Percentiles rank a stretch among this genome's conserved stretches.
Evolutionary conservation across 176 grass and related monocot genomes (phyloP).

Genomic region (Zea luxurians): DNA sequence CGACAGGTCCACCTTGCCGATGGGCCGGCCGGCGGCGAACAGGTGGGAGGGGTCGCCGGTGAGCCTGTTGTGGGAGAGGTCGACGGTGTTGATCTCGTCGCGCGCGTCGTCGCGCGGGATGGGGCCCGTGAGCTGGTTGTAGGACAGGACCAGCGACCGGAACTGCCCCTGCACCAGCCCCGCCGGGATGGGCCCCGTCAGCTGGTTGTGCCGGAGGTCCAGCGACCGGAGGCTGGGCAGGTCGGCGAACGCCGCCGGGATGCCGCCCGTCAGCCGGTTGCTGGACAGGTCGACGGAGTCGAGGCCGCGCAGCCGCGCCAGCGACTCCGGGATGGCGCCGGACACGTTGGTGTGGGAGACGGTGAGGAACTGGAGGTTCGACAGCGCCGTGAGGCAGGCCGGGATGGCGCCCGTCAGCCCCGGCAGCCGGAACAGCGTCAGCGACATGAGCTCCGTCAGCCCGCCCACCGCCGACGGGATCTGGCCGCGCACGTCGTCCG

Average conservation of each 20-base stretch:
- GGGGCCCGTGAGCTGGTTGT: constrained; percentile 59
- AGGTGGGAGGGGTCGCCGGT: constrained; percentile 60
- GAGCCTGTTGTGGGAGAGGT: constrained; percentile 71
- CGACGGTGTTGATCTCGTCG: constrained; percentile 58
- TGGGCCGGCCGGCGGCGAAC: constrained; percentile 48
- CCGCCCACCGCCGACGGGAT: constrained; percentile 54
- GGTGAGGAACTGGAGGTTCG: constrained; percentile 57
- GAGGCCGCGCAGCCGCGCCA: constrained; percentile 44
- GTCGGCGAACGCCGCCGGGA: constrained; percentile 50
- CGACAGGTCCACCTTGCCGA: constrained; percentile 66
- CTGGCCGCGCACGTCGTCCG: constrained; percentile 41
- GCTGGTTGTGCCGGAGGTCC: constrained; percentile 50
- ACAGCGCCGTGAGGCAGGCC: constrained; percentile 50
- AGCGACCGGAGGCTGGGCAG: constrained; percentile 52
- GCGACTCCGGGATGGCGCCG: constrained; percentile 56
- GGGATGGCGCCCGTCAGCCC: constrained; percentile 64
- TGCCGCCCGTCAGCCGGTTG: constrained; percentile 54
- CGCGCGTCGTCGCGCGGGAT: constrained; percentile 59
- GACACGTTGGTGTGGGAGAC: constrained; percentile 63
- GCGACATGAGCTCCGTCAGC: constrained; percentile 54
- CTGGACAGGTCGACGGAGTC: constrained; percentile 52
- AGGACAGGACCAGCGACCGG: constrained; percentile 48
- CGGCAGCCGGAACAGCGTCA: constrained; percentile 49
- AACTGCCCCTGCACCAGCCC: constrained; percentile 56
- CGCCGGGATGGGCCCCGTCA: constrained; percentile 52